phyloP scores from a whole-genome alignment of 768 basidiomycete species.

The Rhizopogon rudus region DNA sequence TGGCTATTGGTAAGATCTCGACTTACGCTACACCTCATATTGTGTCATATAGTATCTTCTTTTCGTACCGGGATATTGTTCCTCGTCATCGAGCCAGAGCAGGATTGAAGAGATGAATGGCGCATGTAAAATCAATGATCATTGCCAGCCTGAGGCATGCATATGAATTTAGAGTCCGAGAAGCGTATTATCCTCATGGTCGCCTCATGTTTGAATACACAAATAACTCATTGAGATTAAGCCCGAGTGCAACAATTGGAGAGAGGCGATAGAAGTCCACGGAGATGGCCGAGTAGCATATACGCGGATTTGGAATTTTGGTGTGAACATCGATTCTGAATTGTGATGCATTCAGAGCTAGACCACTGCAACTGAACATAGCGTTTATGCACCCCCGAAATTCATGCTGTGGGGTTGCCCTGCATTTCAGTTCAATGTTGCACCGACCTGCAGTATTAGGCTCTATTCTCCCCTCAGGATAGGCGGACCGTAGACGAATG shows the following conservation, averaged over 20 bases:
- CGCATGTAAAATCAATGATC: too few relatives aligned
- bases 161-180: background rate
- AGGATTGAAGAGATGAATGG: background rate
- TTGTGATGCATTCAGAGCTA: background rate
- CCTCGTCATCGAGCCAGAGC: background rate
- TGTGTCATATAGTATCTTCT: too few relatives aligned
- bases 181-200: background rate
- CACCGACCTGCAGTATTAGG: background rate
- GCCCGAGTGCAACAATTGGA: background rate
- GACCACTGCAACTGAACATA: background rate
- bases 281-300: background rate
- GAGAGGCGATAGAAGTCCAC: background rate
- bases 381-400: background rate
- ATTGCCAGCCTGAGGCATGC: background rate
- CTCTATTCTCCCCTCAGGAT: too few relatives aligned
- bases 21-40: background rate
- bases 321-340: background rate
- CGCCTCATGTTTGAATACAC: background rate
- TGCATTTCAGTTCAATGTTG: background rate
- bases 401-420: background rate
- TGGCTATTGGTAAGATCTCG: background rate
- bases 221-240: background rate
- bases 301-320: background rate
- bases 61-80: too few relatives aligned
- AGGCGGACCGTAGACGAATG: too few relatives aligned